Evolutionary conservation across 352 stramenopile species (phyloP), one percentile per base, ranked within the genome.

Genomic region (Globisporangium perplexum): DNA sequence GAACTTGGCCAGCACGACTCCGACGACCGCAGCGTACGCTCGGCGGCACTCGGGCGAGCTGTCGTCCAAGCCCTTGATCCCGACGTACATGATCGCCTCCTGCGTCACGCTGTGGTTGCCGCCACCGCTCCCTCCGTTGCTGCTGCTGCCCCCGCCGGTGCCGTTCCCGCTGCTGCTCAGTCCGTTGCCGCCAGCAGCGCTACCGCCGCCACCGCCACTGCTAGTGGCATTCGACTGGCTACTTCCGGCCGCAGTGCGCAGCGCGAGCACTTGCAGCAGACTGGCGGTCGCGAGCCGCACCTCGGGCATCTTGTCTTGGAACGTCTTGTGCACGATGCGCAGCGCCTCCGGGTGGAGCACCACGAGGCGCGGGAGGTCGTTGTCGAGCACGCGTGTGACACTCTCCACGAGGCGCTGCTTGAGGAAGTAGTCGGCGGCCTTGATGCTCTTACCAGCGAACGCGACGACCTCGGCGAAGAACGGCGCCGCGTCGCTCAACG

Each of bases 11-110:
- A 93, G 68, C 46, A 89, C 75, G n/a, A 83, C 72, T 5, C 85
- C 85, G 1, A 92, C 77, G 18, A 90, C 75, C 6, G 84, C 74
- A 4, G 83, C 68, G 47, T 71, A 88, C 14, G 74, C 75, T 30
- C 74, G 72, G 42, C 81, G 74, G 5, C 66, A 74, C 54, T 91
- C 83, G 0, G 81, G 78, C 11, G 80, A 55, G 7, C 49, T 52
- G 59, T 95, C 85, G 24, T 93, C 85, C 70, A 95, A 86, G 0
- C 78, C 81, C 30, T 95, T 95, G 8, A 60, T 64, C 14, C 80
- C 74, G 0, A 87, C 74, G 33, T 83, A 69, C 53, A 92, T 71
- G 44, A 95, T 80, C 8, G 74, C 55, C 47, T 95, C 82, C 3
- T 92, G 68, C 11, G 72, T 83, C 12, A 87, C 75, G 7, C 69